Conservation (phyloP, 2,329 filamentous ascomycete species). For the Fusarium haematococcum region DNA sequence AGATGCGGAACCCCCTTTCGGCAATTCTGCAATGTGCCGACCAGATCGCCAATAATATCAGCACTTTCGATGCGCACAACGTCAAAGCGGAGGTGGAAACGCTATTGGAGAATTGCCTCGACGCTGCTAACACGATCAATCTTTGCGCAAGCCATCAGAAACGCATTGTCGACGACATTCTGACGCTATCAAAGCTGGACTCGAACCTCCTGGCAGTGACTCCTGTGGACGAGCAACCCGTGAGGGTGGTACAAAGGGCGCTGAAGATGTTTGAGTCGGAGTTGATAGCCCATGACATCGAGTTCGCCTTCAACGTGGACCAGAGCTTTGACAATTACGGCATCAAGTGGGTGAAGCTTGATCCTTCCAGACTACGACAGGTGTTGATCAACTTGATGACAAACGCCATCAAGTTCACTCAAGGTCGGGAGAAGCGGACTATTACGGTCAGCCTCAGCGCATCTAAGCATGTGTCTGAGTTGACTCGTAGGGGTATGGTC, state of each 20-base stretch:
- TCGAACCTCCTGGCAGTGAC: conserved; percentile 77
- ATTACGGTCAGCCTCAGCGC: conserved; percentile 76
- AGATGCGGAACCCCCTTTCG: conserved; percentile 81
- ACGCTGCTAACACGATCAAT: conserved; percentile 85
- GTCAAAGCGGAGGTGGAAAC: conserved; percentile 59
- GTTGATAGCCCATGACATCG: conserved; percentile 77
- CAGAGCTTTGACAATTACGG: conserved; percentile 73
- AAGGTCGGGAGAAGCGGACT: conserved; percentile 66
- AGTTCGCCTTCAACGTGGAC: conserved; percentile 76
- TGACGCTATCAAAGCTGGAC: conserved; percentile 77
- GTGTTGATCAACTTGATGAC: conserved; percentile 82
- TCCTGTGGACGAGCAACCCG: conserved; percentile 75
- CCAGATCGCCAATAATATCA: conserved; percentile 70
- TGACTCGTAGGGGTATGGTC: conserved; percentile 53
- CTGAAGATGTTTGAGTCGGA: conserved; percentile 86
- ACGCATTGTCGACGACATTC: conserved; percentile 75
- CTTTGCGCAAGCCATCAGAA: conserved; percentile 85
- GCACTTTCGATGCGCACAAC: conserved; percentile 53
- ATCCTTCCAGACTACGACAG: conserved; percentile 80
- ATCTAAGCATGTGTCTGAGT: conserved; percentile 62
- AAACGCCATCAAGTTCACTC: conserved; percentile 74
- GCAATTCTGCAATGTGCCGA: conserved; percentile 83
- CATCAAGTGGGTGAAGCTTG: conserved; percentile 79
- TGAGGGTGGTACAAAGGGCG: conserved; percentile 75
- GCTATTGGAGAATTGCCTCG: conserved; percentile 69